phyloP scores from a whole-genome alignment of 352 stramenopile species.

The Phytopythium aichiense region DNA sequence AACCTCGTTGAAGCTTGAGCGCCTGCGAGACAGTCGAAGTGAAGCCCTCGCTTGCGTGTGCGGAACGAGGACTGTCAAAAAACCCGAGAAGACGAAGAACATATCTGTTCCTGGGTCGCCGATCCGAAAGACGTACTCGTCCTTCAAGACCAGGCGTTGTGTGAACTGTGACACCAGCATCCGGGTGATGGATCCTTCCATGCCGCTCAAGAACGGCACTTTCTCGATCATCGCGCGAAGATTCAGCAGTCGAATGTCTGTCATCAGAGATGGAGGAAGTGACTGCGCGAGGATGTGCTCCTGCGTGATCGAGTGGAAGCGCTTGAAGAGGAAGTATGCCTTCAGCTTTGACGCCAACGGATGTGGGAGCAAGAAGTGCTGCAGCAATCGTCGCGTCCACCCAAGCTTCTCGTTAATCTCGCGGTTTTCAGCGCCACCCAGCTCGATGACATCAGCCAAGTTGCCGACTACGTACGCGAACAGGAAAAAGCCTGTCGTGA shows the following conservation, averaged over 20 bases:
- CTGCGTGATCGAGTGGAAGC: conserved; percentile 49
- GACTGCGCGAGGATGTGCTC: conserved; percentile 39
- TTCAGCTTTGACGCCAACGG: conserved; percentile 40
- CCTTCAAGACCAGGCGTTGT: conserved; percentile 32
- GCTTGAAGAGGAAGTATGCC: conserved; percentile 54
- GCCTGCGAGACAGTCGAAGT: neutral
- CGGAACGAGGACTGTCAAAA: conserved; percentile 16
- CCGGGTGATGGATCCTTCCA: conserved; percentile 30
- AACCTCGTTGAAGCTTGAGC: neutral
- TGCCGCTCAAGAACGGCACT: conserved; percentile 33
- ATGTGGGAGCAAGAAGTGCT: conserved; percentile 37
- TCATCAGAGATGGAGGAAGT: conserved; percentile 40
- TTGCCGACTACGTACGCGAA: conserved; percentile 64
- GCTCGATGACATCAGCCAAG: conserved; percentile 43
- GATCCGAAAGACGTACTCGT: conserved; percentile 35
- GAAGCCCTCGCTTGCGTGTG: neutral
- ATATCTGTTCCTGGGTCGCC: conserved; percentile 42
- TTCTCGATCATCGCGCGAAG: conserved; percentile 45
- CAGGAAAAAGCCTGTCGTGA: conserved; percentile 45
- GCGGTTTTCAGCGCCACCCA: conserved; percentile 37
- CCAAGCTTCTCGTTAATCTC: conserved; percentile 46
- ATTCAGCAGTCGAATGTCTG: conserved; percentile 41
- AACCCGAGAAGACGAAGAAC: conserved; percentile 48
- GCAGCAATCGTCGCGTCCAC: conserved; percentile 36
- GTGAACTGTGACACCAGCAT: conserved; percentile 42